Evolutionary conservation across 176 grass and related monocot genomes (phyloP).

Genomic region (Cenchrus americanus): DNA sequence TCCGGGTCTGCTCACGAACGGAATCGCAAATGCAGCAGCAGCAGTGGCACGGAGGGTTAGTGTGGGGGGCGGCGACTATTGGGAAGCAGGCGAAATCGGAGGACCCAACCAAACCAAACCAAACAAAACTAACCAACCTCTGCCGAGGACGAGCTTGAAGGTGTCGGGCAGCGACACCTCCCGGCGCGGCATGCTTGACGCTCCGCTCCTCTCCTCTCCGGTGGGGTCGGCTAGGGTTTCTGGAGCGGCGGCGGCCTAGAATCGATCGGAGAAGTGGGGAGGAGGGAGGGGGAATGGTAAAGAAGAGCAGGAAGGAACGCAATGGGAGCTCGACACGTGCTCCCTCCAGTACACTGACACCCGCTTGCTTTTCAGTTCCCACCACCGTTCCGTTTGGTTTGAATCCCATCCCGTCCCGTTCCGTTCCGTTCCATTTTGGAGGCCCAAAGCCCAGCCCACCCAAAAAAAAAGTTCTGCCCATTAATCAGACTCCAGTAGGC

Average conservation of each 20-base stretch:
- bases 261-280: neutral
- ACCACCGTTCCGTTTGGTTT: neutral
- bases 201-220: neutral
- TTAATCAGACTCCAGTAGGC: too few relatives aligned
- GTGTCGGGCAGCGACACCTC: neutral
- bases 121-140: slow-evolving; percentile 16
- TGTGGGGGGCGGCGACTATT: neutral
- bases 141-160: slow-evolving; percentile 30
- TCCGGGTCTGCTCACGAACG: neutral
- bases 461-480: too few relatives aligned
- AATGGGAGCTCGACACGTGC: neutral
- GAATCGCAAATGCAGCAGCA: neutral
- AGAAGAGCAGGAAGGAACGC: neutral
- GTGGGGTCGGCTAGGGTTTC: neutral
- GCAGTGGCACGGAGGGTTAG: neutral
- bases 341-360: neutral
- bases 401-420: neutral
- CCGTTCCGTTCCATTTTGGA: neutral
- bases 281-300: neutral
- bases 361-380: neutral
- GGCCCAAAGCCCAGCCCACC: neutral
- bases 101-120: neutral
- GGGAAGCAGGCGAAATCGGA: neutral
- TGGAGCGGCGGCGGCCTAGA: neutral
- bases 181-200: slow-evolving; percentile 6